Percentiles rank a stretch among this genome's conserved stretches.
Evolutionary conservation across 805 yeast species (phyloP).

Genomic region (Schwanniomyces vanrijiae): DNA sequence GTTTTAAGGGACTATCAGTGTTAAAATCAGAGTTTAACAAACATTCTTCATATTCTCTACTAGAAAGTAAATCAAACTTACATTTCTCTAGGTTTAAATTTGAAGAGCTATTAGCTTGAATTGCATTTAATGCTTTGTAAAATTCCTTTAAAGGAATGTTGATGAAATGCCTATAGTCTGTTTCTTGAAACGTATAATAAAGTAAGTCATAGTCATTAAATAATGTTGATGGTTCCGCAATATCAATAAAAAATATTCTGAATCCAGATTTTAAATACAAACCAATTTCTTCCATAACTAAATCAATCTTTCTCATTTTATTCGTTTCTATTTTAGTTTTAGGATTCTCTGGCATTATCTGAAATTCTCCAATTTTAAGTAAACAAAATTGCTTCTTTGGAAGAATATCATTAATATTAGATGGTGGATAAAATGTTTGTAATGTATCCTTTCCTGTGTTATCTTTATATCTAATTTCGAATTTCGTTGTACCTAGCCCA

Average conservation of each 20-base stretch:
- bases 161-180: constrained; percentile 41
- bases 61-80: neutral
- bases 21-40: constrained; percentile 6
- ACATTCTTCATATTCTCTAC: constrained; percentile 19
- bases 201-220: constrained; percentile 44
- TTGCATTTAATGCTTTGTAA: constrained; percentile 44
- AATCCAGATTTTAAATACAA: constrained; percentile 53
- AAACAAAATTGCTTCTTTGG: constrained; percentile 52
- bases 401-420: constrained; percentile 56
- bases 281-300: constrained; percentile 59
- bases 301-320: constrained; percentile 28
- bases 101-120: constrained; percentile 24
- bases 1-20: neutral
- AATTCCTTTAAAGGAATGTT: constrained; percentile 47
- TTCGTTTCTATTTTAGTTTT: constrained; percentile 2
- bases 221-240: constrained; percentile 38
- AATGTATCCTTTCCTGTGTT: constrained; percentile 22
- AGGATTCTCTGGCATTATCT: constrained; percentile 20
- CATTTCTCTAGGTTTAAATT: neutral
- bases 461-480: constrained; percentile 40
- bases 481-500: constrained; percentile 60
- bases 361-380: constrained; percentile 51
- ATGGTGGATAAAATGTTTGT: constrained; percentile 54
- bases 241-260: constrained; percentile 44
- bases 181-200: constrained; percentile 41